A percentile compares a stretch with the other conserved stretches of the same genome.
These are phyloP conservation scores for Chaetomiaceae sp. DNA, from an alignment of 2,329 filamentous ascomycete genomes.

Conservation along the genomic window DNA sequence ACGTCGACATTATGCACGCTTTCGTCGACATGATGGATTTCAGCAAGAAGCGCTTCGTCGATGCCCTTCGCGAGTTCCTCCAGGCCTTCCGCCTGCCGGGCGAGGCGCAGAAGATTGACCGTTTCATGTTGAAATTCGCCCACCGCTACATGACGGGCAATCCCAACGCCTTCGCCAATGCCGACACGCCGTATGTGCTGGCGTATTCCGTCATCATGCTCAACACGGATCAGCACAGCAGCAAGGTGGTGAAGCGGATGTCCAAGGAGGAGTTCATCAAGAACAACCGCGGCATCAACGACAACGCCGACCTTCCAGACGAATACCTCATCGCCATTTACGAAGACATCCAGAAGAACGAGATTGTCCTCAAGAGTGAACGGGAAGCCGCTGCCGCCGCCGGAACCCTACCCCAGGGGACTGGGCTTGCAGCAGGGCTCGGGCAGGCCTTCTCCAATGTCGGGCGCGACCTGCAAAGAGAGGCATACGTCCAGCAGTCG, in stretches of 20 bases:
- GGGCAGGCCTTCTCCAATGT: constrained; percentile 89
- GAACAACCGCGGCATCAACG: constrained; percentile 98
- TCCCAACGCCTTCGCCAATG: constrained; percentile 95
- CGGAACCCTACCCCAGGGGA: constrained; percentile 56
- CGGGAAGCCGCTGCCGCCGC: constrained; percentile 81
- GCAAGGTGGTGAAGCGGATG: constrained; percentile 81
- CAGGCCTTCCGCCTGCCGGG: constrained; percentile 93
- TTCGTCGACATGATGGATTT: constrained; percentile 98
- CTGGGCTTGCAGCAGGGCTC: constrained; percentile 73
- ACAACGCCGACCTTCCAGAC: constrained; percentile 85
- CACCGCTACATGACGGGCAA: constrained; percentile 94
- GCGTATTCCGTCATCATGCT: constrained; percentile 96
- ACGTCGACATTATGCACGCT: constrained; percentile 96
- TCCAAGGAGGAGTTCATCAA: constrained; percentile 97
- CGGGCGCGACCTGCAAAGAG: constrained; percentile 83
- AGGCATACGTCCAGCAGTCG: constrained; percentile 91
- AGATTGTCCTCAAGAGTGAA: constrained; percentile 93
- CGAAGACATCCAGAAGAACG: constrained; percentile 85
- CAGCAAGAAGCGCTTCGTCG: constrained; percentile 83
- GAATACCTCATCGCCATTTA: constrained; percentile 88
- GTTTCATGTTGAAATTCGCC: constrained; percentile 98
- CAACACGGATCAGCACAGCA: constrained; percentile 93
- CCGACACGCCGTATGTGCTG: constrained; percentile 93
- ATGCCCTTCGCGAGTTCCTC: constrained; percentile 83
- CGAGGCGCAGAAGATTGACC: constrained; percentile 98